These are phyloP conservation scores for Leccinum ochraceum DNA, from an alignment of 768 basidiomycete genomes.

Conservation along the genomic window DNA sequence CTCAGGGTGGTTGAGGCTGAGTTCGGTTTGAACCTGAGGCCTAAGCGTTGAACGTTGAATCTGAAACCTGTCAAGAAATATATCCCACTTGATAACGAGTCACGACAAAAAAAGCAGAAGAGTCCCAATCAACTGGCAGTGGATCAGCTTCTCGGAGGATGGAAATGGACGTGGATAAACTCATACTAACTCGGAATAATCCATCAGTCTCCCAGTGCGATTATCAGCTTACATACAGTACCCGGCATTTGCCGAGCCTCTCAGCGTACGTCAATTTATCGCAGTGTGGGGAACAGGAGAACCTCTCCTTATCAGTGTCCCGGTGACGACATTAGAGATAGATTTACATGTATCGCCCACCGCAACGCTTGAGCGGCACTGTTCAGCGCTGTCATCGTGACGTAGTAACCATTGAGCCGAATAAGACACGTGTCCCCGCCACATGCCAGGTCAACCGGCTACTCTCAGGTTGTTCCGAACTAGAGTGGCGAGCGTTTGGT, in stretches of 20 bases:
- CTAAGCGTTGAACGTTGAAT: background rate
- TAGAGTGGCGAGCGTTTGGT: slow-evolving; percentile 1
- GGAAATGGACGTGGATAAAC: slow-evolving; percentile 15
- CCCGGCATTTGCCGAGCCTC: slow-evolving; percentile 18
- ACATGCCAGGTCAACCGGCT: slow-evolving; percentile 5
- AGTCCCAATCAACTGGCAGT: slow-evolving; percentile 1
- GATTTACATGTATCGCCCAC: background rate
- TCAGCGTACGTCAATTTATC: background rate
- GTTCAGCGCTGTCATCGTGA: background rate
- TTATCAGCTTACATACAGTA: background rate
- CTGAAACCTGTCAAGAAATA: slow-evolving; percentile 8
- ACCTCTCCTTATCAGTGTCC: background rate
- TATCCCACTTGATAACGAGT: background rate
- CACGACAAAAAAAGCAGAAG: background rate
- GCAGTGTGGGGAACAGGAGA: background rate
- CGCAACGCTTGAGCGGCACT: background rate
- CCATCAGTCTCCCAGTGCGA: background rate
- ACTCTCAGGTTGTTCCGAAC: slow-evolving; percentile 5
- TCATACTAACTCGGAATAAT: background rate
- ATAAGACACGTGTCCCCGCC: slow-evolving; percentile 19
- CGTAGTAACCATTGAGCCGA: background rate
- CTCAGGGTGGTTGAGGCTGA: slow-evolving; percentile 7
- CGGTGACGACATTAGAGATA: background rate
- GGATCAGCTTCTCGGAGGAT: slow-evolving; percentile 5
- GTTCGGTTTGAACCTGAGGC: background rate